These are phyloP conservation scores for Ganoderma multipileum DNA, from an alignment of 1,284 basidiomycete species.

Conservation along the genomic window DNA sequence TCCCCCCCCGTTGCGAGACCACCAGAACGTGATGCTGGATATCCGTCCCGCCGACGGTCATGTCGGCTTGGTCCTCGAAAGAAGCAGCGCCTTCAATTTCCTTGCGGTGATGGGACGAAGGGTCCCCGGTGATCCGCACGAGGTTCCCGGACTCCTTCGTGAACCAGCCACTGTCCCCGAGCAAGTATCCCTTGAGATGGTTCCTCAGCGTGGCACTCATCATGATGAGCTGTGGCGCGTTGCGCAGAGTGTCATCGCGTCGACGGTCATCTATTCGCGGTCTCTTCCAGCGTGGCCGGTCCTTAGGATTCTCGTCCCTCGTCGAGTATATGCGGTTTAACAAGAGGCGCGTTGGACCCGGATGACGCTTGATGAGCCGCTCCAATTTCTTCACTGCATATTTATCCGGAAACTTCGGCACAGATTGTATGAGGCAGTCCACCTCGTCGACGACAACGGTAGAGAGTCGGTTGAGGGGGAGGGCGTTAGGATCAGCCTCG, in stretches of 20 bases:
- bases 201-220: slow-evolving; percentile 73
- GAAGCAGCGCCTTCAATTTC: slow-evolving; percentile 12
- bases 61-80: slow-evolving; percentile 30
- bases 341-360: slow-evolving; percentile 63
- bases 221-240: slow-evolving; percentile 63
- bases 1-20: slow-evolving; percentile 55
- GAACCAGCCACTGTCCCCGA: slow-evolving; percentile 64
- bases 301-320: background rate
- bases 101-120: slow-evolving; percentile 18
- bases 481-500: slow-evolving; percentile 46
- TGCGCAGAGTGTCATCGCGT: slow-evolving; percentile 2
- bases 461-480: slow-evolving; percentile 55
- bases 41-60: slow-evolving; percentile 38
- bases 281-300: slow-evolving; percentile 5
- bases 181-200: slow-evolving; percentile 57
- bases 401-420: slow-evolving; percentile 43
- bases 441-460: slow-evolving; percentile 77
- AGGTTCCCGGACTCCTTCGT: slow-evolving; percentile 49
- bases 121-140: slow-evolving; percentile 50
- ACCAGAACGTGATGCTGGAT: slow-evolving; percentile 68
- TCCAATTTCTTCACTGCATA: slow-evolving; percentile 45
- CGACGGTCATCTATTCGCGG: background rate
- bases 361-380: slow-evolving; percentile 55
- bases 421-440: slow-evolving; percentile 68
- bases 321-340: slow-evolving; percentile 59